A percentile compares a stretch with the other conserved stretches of the same genome.
These are phyloP conservation scores for Amanita rubescens DNA, from an alignment of 768 basidiomycete genomes.

Conservation along the genomic window DNA sequence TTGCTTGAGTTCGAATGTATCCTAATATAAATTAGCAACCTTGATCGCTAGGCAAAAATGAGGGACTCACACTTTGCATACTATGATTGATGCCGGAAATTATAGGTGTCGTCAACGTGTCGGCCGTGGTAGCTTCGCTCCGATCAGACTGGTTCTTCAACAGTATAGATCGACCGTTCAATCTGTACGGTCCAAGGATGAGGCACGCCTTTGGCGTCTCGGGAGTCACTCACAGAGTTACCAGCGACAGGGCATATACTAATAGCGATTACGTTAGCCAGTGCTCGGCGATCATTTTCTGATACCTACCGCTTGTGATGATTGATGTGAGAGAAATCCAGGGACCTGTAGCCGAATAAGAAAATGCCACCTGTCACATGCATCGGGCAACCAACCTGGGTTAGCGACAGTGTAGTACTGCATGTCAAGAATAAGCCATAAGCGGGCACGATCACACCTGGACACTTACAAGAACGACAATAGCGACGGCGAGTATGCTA, in stretches of 20 bases:
- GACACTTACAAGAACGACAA: neutral
- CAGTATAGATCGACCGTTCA: neutral
- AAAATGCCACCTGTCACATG: neutral
- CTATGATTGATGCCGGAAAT: no score
- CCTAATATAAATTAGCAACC: no score
- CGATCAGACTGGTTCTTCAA: neutral
- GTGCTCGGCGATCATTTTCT: neutral
- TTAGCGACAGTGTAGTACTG: neutral
- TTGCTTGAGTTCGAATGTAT: neutral
- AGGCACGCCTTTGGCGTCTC: neutral
- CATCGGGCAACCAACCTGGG: neutral
- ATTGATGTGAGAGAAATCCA: neutral
- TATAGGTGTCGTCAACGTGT: neutral
- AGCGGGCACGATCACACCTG: neutral
- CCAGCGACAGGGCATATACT: neutral
- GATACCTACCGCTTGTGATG: neutral
- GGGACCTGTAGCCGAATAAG: neutral
- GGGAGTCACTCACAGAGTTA: neutral
- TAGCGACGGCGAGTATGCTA: neutral
- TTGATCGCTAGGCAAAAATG: no score
- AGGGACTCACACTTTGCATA: no score
- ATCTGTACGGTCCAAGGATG: neutral
- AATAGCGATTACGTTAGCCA: neutral
- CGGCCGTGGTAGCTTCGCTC: neutral
- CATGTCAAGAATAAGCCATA: neutral